Percentiles rank a stretch among this genome's conserved stretches.
Evolutionary conservation across 257 asterid species (phyloP).

Genomic region (Henckelia pumila): DNA sequence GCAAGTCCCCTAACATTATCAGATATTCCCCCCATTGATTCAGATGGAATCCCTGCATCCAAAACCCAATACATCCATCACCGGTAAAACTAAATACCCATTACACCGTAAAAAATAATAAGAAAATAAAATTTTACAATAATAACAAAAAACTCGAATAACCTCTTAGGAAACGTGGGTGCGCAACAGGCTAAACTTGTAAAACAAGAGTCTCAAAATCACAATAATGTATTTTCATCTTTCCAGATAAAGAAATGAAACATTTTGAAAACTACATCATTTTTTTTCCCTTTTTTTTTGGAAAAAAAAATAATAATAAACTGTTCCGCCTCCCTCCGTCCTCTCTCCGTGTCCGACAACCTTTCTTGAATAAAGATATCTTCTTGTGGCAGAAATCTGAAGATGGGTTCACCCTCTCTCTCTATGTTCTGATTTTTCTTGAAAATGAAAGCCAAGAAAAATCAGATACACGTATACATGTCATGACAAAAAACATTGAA

Average conservation of each 20-base stretch:
- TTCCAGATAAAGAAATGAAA: constrained; percentile 16
- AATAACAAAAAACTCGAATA: neutral
- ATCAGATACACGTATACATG: neutral
- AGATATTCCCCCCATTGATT: constrained; percentile 44
- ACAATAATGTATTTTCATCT: neutral
- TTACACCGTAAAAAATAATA: neutral
- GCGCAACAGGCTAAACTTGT: constrained; percentile 8
- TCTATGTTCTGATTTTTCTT: neutral
- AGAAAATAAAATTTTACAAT: neutral
- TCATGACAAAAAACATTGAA: neutral
- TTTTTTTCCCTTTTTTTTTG: no score
- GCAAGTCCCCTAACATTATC: constrained; percentile 46
- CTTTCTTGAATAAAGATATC: neutral
- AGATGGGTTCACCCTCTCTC: neutral
- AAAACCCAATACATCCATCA: constrained; percentile 2
- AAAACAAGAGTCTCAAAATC: constrained; percentile 14
- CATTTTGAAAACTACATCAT: neutral
- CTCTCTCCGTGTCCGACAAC: neutral
- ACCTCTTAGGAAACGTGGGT: constrained; percentile 12
- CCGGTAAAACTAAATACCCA: neutral
- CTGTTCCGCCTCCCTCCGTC: constrained; percentile 9
- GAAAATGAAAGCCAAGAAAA: neutral
- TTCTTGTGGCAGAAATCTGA: neutral
- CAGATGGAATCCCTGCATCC: constrained; percentile 30
- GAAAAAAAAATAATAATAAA: neutral